phyloP scores from a whole-genome alignment of 2,329 filamentous ascomycete genomes.

The Aspergillus fumigatus region DNA sequence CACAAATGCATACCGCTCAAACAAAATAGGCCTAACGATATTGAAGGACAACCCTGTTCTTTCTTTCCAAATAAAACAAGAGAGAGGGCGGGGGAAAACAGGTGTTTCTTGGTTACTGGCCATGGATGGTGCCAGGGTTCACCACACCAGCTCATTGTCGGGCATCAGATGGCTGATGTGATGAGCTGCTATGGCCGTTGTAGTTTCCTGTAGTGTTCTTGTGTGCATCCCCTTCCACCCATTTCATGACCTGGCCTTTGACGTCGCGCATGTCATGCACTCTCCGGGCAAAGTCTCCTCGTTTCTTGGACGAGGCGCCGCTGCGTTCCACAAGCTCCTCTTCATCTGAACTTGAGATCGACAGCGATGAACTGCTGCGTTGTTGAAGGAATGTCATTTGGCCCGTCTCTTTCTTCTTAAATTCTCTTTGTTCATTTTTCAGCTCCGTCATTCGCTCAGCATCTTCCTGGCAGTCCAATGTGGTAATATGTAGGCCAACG shows the following conservation, averaged over 20 bases:
- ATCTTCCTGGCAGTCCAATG: conserved; percentile 68
- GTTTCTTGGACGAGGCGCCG: conserved; percentile 18
- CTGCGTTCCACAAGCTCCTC: conserved; percentile 50
- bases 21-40: neutral
- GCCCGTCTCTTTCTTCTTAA: conserved; percentile 62
- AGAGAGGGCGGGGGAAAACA: no score
- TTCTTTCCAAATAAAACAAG: no score
- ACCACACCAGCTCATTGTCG: neutral
- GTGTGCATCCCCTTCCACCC: conserved; percentile 30
- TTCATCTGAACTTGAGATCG: conserved; percentile 53
- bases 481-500: conserved; percentile 68
- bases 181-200: neutral
- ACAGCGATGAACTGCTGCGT: conserved; percentile 44
- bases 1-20: neutral
- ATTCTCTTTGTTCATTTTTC: conserved; percentile 69
- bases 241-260: conserved; percentile 33
- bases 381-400: conserved; percentile 53
- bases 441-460: conserved; percentile 67
- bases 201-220: neutral
- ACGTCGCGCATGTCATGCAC: conserved; percentile 36
- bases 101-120: neutral
- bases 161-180: neutral
- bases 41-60: neutral
- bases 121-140: neutral
- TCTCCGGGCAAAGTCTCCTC: conserved; percentile 24